phyloP scores from a whole-genome alignment of 2,329 filamentous ascomycete species.

The Fusarium sp. region DNA sequence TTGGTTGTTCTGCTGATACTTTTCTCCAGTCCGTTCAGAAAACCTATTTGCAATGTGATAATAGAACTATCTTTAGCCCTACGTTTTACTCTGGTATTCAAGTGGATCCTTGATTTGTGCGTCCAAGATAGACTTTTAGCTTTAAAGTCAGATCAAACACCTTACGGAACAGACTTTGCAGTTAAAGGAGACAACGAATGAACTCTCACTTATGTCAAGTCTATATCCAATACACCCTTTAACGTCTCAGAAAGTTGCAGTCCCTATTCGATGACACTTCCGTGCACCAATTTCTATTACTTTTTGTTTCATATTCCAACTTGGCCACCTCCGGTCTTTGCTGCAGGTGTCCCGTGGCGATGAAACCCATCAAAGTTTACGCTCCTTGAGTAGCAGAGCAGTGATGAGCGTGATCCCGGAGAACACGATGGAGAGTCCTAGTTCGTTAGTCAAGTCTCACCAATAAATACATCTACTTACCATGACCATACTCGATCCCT shows the following conservation, averaged over 20 bases:
- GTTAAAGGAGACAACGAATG: not conserved
- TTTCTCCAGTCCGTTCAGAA: accelerated
- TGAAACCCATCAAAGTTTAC: not conserved
- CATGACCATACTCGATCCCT: conserved; percentile 32
- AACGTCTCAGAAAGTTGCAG: not conserved
- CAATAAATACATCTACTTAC: not conserved
- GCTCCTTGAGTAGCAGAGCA: not conserved
- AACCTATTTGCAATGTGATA: accelerated
- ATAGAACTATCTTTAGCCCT: accelerated
- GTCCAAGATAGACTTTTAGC: not conserved
- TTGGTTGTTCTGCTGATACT: not conserved
- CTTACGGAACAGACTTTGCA: too few relatives aligned
- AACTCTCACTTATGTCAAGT: too few relatives aligned
- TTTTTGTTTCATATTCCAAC: not conserved
- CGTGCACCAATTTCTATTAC: accelerated
- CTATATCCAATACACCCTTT: accelerated
- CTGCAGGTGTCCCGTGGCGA: too few relatives aligned
- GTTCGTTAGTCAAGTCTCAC: not conserved
- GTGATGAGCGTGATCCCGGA: not conserved
- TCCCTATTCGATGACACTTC: not conserved
- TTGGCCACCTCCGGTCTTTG: too few relatives aligned
- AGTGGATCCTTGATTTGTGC: not conserved
- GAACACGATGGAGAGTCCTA: not conserved
- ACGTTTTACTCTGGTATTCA: accelerated
- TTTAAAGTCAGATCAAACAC: too few relatives aligned